Percentiles rank a stretch among this genome's conserved stretches.
These are phyloP conservation scores for Moesziomyces sp. DNA, from an alignment of 1,284 basidiomycete genomes.

Conservation along the genomic window DNA sequence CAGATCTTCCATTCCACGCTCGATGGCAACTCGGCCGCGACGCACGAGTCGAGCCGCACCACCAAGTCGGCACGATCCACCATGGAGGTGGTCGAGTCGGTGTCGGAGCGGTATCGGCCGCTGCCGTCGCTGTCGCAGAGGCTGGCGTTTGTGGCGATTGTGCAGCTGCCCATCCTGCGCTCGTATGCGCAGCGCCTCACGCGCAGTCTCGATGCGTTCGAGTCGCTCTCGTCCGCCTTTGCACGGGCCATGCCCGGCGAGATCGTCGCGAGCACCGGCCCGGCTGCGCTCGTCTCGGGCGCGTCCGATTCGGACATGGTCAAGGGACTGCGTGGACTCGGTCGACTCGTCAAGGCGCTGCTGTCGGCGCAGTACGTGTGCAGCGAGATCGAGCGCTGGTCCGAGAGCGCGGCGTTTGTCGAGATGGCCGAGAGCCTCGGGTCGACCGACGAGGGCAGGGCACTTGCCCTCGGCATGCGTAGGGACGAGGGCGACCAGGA, in stretches of 20 bases:
- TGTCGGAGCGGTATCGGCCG: slow-evolving; percentile 84
- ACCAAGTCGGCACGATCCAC: slow-evolving; percentile 53
- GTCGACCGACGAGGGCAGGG: slow-evolving; percentile 32
- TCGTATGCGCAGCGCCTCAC: slow-evolving; percentile 81
- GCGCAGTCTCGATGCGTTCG: slow-evolving; percentile 89
- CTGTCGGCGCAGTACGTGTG: slow-evolving; percentile 52
- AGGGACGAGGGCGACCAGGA: slow-evolving; percentile 38
- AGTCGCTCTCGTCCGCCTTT: slow-evolving; percentile 76
- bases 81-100: slow-evolving; percentile 50
- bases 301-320: slow-evolving; percentile 57
- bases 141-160: slow-evolving; percentile 81
- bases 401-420: slow-evolving; percentile 53
- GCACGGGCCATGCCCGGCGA: slow-evolving; percentile 89
- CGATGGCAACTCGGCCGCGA: neutral
- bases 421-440: slow-evolving; percentile 46
- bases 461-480: slow-evolving; percentile 24
- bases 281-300: slow-evolving; percentile 13
- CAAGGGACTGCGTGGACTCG: slow-evolving; percentile 58
- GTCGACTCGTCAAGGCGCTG: slow-evolving; percentile 58
- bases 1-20: slow-evolving; percentile 17
- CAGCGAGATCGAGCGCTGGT: slow-evolving; percentile 53
- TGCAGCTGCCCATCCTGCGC: slow-evolving; percentile 86
- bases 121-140: slow-evolving; percentile 82
- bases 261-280: slow-evolving; percentile 31
- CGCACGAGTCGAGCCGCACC: slow-evolving; percentile 25